phyloP scores from a whole-genome alignment of 2,329 filamentous ascomycete species.

The Helotiales sp. region DNA sequence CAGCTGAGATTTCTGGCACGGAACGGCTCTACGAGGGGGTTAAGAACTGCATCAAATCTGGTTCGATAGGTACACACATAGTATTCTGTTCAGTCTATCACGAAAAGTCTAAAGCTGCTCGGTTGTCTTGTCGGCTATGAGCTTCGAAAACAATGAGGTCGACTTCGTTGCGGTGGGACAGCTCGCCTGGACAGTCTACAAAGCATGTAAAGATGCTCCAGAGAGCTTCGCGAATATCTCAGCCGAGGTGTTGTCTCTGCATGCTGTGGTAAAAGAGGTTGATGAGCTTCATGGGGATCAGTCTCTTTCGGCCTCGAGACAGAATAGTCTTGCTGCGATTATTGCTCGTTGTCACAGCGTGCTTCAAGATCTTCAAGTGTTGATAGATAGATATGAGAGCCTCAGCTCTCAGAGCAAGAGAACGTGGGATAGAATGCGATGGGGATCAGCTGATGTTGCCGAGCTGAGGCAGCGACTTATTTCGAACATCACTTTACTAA shows the following conservation, averaged over 20 bases:
- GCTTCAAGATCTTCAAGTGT: conserved; percentile 19
- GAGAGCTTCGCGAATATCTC: conserved; percentile 30
- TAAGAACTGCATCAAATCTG: no score
- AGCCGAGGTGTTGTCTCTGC: conserved; percentile 19
- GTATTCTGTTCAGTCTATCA: no score
- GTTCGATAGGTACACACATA: no score
- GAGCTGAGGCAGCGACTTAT: conserved; percentile 25
- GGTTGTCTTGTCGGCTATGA: conserved; percentile 1
- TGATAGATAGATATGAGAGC: conserved; percentile 17
- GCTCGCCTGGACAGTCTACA: conserved; percentile 16
- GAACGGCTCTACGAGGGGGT: no score
- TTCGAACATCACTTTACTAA: conserved; percentile 30
- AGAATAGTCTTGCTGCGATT: conserved; percentile 12
- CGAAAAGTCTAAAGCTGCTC: no score
- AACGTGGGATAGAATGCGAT: conserved; percentile 32
- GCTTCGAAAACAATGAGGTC: conserved; percentile 7
- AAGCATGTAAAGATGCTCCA: conserved; percentile 31
- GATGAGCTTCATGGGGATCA: conserved; percentile 11
- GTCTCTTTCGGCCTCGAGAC: neutral
- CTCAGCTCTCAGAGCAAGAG: conserved; percentile 14
- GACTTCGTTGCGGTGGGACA: conserved; percentile 7
- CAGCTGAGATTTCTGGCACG: no score
- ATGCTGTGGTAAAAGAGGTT: conserved; percentile 14
- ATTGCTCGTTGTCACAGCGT: conserved; percentile 17
- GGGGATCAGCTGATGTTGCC: conserved; percentile 23